Evolutionary conservation across 352 stramenopile genomes (phyloP).

Genomic region (Pilasporangium apinafurcum): DNA sequence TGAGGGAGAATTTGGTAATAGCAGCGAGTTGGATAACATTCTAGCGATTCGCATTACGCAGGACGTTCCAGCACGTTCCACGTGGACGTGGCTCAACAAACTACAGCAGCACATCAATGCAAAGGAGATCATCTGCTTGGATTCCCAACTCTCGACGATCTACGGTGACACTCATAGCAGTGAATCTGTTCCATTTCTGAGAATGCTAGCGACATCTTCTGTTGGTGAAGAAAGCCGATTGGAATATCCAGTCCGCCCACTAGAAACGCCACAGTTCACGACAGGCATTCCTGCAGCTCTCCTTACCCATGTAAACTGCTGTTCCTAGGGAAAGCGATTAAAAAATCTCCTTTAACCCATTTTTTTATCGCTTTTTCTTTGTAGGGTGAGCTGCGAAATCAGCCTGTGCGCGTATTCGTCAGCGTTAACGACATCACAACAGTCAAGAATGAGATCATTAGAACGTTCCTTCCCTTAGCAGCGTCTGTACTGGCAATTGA

Average conservation of each 20-base stretch:
- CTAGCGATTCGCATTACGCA: conserved; percentile 32
- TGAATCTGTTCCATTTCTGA: conserved; percentile 28
- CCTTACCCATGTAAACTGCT: conserved; percentile 41
- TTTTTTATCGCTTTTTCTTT: neutral
- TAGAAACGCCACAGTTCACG: conserved; percentile 56
- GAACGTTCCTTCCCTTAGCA: conserved; percentile 41
- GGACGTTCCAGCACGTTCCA: conserved; percentile 28
- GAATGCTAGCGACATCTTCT: conserved; percentile 30
- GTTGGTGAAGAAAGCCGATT: conserved; percentile 20
- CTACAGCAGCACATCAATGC: conserved; percentile 33
- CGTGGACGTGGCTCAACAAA: conserved; percentile 45
- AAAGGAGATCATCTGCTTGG: conserved; percentile 43
- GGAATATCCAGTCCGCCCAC: conserved; percentile 22
- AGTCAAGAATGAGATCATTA: conserved; percentile 27
- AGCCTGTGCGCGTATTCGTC: conserved; percentile 47
- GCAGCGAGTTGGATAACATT: no score
- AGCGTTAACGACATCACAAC: conserved; percentile 40
- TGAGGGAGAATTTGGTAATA: conserved; percentile 23
- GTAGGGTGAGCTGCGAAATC: conserved; percentile 47
- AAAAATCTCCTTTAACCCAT: neutral
- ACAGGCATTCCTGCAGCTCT: conserved; percentile 41
- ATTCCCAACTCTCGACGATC: conserved; percentile 42
- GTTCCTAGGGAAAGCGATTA: no score
- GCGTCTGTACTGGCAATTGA: conserved; percentile 21
- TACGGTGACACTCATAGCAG: conserved; percentile 36